Percentiles rank a stretch among this genome's conserved stretches.
These are phyloP conservation scores for Lichtheimia corymbifera DNA, from an alignment of 371 early-diverging fungal species.

Conservation along the genomic window DNA sequence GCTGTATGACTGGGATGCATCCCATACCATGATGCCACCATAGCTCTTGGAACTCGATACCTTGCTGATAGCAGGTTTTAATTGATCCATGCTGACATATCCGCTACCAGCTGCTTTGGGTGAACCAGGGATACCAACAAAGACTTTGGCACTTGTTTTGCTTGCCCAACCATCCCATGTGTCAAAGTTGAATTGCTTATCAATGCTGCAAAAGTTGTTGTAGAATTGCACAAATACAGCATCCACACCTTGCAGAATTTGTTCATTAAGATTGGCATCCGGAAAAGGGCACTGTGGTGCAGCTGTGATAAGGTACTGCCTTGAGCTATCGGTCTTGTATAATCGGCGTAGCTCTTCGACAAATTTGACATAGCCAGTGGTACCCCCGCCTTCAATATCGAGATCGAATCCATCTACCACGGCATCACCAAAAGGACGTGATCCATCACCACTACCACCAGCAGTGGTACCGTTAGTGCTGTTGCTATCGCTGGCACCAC, in stretches of 20 bases:
- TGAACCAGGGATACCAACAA: slow-evolving; percentile 64
- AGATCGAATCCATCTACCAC: slow-evolving; percentile 71
- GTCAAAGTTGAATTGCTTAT: slow-evolving; percentile 65
- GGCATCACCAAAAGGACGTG: slow-evolving; percentile 65
- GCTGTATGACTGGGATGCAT: slow-evolving; percentile 47
- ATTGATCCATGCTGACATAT: slow-evolving; percentile 45
- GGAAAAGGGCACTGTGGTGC: slow-evolving; percentile 81
- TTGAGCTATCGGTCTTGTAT: slow-evolving; percentile 35
- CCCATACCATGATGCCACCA: slow-evolving; percentile 75
- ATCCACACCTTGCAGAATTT: slow-evolving; percentile 51
- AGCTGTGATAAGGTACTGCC: slow-evolving; percentile 59
- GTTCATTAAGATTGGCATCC: slow-evolving; percentile 51
- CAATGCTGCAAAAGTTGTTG: slow-evolving; percentile 68
- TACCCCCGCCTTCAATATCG: slow-evolving; percentile 67
- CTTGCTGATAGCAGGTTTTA: slow-evolving; percentile 33
- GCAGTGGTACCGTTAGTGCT: not conserved
- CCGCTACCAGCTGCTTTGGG: slow-evolving; percentile 65
- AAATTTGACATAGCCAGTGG: slow-evolving; percentile 54
- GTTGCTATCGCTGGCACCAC: not conserved
- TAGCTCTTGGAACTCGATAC: slow-evolving; percentile 50
- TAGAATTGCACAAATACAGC: slow-evolving; percentile 74
- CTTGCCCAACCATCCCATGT: slow-evolving; percentile 64
- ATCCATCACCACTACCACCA: slow-evolving; percentile 45
- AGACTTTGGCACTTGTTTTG: slow-evolving; percentile 54
- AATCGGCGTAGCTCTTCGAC: slow-evolving; percentile 51